Evolutionary conservation across 2,329 filamentous ascomycete genomes (phyloP), one percentile per base, ranked within the genome.

Genomic region (Clarireedia monteithiana): DNA sequence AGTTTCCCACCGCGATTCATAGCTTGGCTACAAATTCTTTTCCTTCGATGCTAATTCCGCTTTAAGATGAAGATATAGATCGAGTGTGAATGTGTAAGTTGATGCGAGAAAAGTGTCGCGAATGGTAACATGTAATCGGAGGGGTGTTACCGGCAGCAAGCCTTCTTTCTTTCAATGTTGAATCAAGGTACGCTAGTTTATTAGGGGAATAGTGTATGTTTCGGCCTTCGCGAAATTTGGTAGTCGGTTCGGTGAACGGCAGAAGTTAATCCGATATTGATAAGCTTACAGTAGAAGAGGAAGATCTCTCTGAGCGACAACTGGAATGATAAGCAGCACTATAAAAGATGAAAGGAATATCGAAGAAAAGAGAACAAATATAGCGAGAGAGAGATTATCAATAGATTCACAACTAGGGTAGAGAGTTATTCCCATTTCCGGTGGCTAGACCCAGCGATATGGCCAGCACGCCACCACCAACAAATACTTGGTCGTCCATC

Each of bases 1-100:
- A 97, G 88, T 84, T 96, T 97, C 78, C 86, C 87, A 79, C 84
- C 85, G 79, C 89, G 88, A 90, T 86, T 95, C 90, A 95, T 95
- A 85, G 84, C 87, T 91, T 84, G 80, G 67, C 67, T 68, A 66
- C 59, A 57, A 50, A 55, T 44, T 55, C 46, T 50, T 7, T 50
- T 50, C 47, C 48, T 56, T 63, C 39, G 55, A 48, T 53, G 54
- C 51, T 60, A 39, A 27, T 36, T 45, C 30, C 30, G 30, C 30
- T 9, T 34, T 4, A 4, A 34, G 10, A 12, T 34, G 14, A 12
- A 34, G 30, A 34, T 34, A 34, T 3, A 12, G 30, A 34, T 34
- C 30, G 30, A 12, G 30, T 10, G 30, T 12, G 30, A 34, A 9
- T 34, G 12, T 34, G 30, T 50, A 50, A 48, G 45, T 50, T 50